Conservation (phyloP, 805 yeast genomes). For the Clavispora phyllophila region DNA sequence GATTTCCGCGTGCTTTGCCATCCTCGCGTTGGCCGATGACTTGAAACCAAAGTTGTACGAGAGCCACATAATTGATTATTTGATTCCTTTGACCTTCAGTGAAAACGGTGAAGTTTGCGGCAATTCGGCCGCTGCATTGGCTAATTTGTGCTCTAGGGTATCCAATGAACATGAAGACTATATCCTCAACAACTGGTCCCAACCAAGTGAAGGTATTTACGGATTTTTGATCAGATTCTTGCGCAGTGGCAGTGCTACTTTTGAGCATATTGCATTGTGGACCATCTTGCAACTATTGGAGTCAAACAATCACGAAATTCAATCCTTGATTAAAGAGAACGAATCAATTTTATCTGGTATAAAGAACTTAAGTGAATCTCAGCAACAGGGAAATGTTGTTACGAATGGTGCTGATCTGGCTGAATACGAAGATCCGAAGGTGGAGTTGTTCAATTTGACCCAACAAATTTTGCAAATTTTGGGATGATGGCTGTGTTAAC, state of each 20-base stretch:
- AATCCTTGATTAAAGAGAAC: conserved; percentile 50
- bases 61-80: conserved; percentile 78
- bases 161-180: conserved; percentile 64
- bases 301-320: conserved; percentile 66
- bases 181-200: conserved; percentile 72
- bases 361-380: conserved; percentile 40
- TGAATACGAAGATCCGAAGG: conserved; percentile 55
- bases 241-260: conserved; percentile 81
- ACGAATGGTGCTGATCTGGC: conserved; percentile 19
- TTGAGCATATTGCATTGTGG: conserved; percentile 98
- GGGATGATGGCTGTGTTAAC: conserved; percentile 19
- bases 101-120: conserved; percentile 94
- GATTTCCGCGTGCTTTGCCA: conserved; percentile 95
- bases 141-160: conserved; percentile 89
- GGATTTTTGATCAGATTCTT: conserved; percentile 80
- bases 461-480: conserved; percentile 59
- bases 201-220: conserved; percentile 78
- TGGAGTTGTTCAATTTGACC: conserved; percentile 60
- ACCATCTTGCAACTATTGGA: conserved; percentile 89
- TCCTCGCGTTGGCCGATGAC: conserved; percentile 92
- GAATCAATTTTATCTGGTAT: conserved; percentile 51
- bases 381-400: conserved; percentile 22
- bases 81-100: conserved; percentile 86
- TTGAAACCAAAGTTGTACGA: conserved; percentile 79
- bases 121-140: conserved; percentile 96